Evolutionary conservation across 2,329 filamentous ascomycete species (phyloP), one percentile per base, ranked within the genome.

Genomic region (Biscogniauxia marginata): DNA sequence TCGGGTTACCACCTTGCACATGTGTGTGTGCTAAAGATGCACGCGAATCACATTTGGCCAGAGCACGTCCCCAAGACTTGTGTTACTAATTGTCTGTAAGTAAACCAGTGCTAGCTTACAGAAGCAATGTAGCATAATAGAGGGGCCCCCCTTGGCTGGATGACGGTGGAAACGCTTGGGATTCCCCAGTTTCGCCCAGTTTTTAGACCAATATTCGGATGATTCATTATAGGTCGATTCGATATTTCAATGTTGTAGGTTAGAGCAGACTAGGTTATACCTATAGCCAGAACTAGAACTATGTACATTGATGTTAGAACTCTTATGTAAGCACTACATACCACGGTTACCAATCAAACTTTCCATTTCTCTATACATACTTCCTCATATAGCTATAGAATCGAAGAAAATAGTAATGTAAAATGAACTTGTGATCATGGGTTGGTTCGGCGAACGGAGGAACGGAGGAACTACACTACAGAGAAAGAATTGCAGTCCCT

Each of bases 1-100:
- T 44, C 43, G 39, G 20, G 49, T 55, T n/a, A 51, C 53, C 30
- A 24, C 19, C 44, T 30, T 48, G 43, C 46, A 45, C 34, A 6
- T 9, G 48, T 39, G 24, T 45, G n/a, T n/a, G n/a, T n/a, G n/a
- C n/a, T n/a, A n/a, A 39, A 39, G 13, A n/a, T 39, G 13, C n/a
- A 39, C 30, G 30, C 30, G 13, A 39, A 39, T 39, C 30, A 39
- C 13, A 39, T 39, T n/a, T 39, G 30, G n/a, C n/a, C 30, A n/a
- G 4, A 39, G 30, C 30, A 39, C 30, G 30, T 39, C 30, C 30
- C 13, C 13, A 39, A 39, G 30, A 39, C 30, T 16, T 39, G 30
- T 39, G 30, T 39, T 39, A 39, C 30, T 39, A 39, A 39, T 39
- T 39, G 13, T n/a, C 13, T 39, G 3, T 6, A 39, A 39, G 30